Evolutionary conservation across 2,329 filamentous ascomycete species (phyloP).

Genomic region (Cladophialophora psammophila): DNA sequence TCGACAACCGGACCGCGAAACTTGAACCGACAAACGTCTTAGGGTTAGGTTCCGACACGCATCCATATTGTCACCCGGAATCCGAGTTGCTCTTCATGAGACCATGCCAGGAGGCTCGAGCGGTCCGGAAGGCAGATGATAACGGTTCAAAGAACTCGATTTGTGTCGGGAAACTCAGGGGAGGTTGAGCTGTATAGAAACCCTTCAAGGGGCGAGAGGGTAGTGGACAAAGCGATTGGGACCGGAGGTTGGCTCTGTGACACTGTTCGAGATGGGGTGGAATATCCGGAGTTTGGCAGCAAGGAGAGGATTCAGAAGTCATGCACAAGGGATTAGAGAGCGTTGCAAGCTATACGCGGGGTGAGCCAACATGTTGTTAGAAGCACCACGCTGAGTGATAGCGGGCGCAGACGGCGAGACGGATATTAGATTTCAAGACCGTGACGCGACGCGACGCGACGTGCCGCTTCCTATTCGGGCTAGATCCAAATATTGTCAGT

Average conservation of each 20-base stretch:
- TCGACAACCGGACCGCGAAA: constrained; percentile 74
- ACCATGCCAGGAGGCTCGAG: constrained; percentile 67
- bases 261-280: constrained; percentile 14
- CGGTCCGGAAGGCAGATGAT: constrained; percentile 56
- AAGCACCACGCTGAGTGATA: background rate
- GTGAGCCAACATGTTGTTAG: constrained; percentile 9
- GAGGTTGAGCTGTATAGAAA: constrained; percentile 73
- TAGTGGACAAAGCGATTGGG: constrained; percentile 42
- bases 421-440: background rate
- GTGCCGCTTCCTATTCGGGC: background rate
- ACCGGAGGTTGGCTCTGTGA: constrained; percentile 26
- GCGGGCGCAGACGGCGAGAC: background rate
- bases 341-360: constrained; percentile 13
- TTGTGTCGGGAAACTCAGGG: constrained; percentile 78
- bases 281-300: constrained; percentile 24
- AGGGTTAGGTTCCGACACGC: constrained; percentile 96
- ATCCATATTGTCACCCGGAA: constrained; percentile 60
- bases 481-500: background rate
- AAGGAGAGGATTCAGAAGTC: constrained; percentile 23
- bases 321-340: constrained; percentile 14
- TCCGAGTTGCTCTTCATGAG: constrained; percentile 53
- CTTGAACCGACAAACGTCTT: constrained; percentile 77
- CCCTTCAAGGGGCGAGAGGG: constrained; percentile 48
- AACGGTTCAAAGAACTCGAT: constrained; percentile 63
- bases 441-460: background rate